Conservation (phyloP, 2,329 filamentous ascomycete species). For the Cercospora canescens region DNA sequence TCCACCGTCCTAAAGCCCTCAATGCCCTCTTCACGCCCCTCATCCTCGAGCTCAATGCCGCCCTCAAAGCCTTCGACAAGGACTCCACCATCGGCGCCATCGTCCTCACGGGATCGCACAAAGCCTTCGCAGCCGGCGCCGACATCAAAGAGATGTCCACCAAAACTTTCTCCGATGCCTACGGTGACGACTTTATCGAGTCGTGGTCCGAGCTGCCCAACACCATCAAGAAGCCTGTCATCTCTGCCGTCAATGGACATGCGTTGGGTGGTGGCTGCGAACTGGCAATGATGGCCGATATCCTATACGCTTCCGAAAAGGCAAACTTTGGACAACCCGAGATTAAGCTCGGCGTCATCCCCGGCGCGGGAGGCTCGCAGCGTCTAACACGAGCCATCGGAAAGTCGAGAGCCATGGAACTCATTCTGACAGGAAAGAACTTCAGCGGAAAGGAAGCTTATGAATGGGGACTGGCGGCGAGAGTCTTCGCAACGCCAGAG, state of each 20-base stretch:
- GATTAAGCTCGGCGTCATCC: constrained; percentile 91
- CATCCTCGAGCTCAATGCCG: constrained; percentile 84
- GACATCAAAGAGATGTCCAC: constrained; percentile 99
- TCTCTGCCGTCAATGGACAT: constrained; percentile 91
- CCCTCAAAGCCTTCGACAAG: constrained; percentile 68
- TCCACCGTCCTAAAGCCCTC: constrained; percentile 91
- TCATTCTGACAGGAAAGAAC: constrained; percentile 81
- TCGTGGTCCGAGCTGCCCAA: constrained; percentile 86
- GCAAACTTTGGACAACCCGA: constrained; percentile 97
- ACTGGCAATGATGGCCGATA: constrained; percentile 95
- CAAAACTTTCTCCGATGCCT: constrained; percentile 83
- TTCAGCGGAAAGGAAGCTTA: constrained; percentile 84
- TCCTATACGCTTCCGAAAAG: constrained; percentile 81
- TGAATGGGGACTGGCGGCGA: constrained; percentile 86
- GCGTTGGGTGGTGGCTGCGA: constrained; percentile 95
- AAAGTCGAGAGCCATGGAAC: constrained; percentile 83
- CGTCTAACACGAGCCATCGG: constrained; percentile 70
- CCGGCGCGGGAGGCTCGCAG: constrained; percentile 89
- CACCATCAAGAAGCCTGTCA: constrained; percentile 86
- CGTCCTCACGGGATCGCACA: constrained; percentile 82
- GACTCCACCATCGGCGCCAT: constrained; percentile 72
- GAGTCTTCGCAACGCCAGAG: constrained; percentile 76
- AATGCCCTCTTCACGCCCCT: constrained; percentile 92
- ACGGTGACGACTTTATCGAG: constrained; percentile 90
- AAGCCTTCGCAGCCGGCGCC: constrained; percentile 91